A percentile compares a stretch with the other conserved stretches of the same genome.
These are phyloP conservation scores for Warburgia ugandensis DNA, from an alignment of 164 flowering plant species.

Conservation along the genomic window DNA sequence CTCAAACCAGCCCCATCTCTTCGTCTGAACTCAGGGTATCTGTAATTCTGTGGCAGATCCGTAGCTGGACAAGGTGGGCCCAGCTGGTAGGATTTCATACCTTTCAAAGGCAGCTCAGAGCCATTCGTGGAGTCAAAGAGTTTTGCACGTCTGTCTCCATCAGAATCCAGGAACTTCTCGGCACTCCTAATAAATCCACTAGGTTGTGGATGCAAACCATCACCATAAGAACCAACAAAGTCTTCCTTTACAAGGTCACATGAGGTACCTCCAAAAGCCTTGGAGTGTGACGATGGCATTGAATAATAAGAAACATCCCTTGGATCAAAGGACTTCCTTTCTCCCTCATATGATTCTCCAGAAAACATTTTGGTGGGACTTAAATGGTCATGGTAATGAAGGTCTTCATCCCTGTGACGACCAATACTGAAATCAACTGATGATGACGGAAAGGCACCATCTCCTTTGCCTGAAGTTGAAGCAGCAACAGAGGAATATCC, in stretches of 20 bases:
- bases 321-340: conserved; percentile 9
- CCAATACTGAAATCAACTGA: conserved; percentile 4
- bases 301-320: conserved; percentile 17
- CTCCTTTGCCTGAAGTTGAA: conserved; percentile 5
- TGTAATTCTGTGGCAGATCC: conserved; percentile 10
- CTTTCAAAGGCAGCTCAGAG: conserved; percentile 7
- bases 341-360: conserved; percentile 16
- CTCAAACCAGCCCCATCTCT: conserved; percentile 16
- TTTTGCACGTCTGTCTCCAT: conserved; percentile 5
- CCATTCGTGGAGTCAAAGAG: conserved; percentile 7
- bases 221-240: conserved; percentile 6
- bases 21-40: conserved; percentile 18
- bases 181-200: conserved; percentile 10
- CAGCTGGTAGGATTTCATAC: conserved; percentile 9
- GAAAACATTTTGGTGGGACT: conserved; percentile 5
- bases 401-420: conserved; percentile 14
- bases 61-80: conserved; percentile 10
- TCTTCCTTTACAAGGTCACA: conserved; percentile 16
- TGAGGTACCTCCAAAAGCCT: conserved; percentile 16
- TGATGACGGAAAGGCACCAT: conserved; percentile 9
- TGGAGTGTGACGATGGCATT: conserved; percentile 11
- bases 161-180: conserved; percentile 1
- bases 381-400: conserved; percentile 4
- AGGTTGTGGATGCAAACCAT: conserved; percentile 3
- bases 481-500: not conserved